A percentile compares a stretch with the other conserved stretches of the same genome.
phyloP scores from a whole-genome alignment of 2,329 filamentous ascomycete species.

The Aspergillus japonicus region DNA sequence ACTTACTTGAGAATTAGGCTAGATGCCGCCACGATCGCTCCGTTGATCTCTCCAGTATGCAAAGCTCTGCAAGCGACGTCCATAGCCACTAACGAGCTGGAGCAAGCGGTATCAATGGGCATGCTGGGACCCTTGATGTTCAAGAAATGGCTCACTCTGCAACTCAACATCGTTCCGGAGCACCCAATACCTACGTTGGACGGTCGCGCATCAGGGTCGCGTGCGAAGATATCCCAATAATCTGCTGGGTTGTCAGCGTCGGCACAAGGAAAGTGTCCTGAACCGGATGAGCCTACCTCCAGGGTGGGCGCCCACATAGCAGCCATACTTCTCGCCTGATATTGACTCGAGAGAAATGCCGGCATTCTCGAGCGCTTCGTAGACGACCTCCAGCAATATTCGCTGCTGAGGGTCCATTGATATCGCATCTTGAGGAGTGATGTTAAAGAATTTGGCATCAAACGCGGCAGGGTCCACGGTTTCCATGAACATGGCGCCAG shows the following conservation, averaged over 20 bases:
- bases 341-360: slow-evolving; percentile 21
- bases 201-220: slow-evolving; percentile 18
- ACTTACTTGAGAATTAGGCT: slow-evolving; percentile 29
- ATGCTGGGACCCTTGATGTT: slow-evolving; percentile 37
- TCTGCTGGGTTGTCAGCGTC: slow-evolving; percentile 15
- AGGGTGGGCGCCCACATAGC: slow-evolving; percentile 8
- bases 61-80: slow-evolving; percentile 29
- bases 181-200: slow-evolving; percentile 21
- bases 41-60: slow-evolving; percentile 21
- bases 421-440: slow-evolving; percentile 11
- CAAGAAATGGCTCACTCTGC: slow-evolving; percentile 37
- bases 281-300: background rate
- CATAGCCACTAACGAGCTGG: slow-evolving; percentile 31
- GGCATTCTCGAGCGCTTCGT: slow-evolving; percentile 19
- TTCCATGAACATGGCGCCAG: slow-evolving; percentile 14
- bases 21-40: slow-evolving; percentile 34
- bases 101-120: slow-evolving; percentile 45
- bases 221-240: slow-evolving; percentile 18
- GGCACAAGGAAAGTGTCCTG: background rate
- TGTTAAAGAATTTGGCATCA: slow-evolving; percentile 16
- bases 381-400: slow-evolving; percentile 10
- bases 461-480: slow-evolving; percentile 9
- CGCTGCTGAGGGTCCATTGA: slow-evolving; percentile 17
- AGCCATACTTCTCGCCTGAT: slow-evolving; percentile 6
- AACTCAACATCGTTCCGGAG: slow-evolving; percentile 30